phyloP scores from a whole-genome alignment of 441 rosid genomes.

The Bocquillonia castaneifolia region DNA sequence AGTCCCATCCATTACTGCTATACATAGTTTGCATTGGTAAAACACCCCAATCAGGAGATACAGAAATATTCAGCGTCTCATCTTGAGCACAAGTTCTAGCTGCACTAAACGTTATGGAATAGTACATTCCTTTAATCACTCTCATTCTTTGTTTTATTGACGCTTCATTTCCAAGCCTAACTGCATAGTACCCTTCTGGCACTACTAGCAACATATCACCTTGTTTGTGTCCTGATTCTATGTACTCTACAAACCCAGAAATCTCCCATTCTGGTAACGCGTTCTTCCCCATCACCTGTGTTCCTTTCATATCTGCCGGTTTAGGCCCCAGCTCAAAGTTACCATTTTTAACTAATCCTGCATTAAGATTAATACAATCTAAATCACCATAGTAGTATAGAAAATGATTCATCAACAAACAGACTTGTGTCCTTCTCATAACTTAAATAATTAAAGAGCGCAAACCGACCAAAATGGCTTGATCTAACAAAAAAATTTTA shows the following conservation, averaged over 20 bases:
- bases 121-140: slow-evolving; percentile 39
- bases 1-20: slow-evolving; percentile 81
- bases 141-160: slow-evolving; percentile 48
- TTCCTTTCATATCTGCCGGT: slow-evolving; percentile 50
- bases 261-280: slow-evolving; percentile 62
- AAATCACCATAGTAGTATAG: too few relatives aligned
- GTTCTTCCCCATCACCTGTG: slow-evolving; percentile 32
- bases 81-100: slow-evolving; percentile 79
- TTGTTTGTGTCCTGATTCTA: slow-evolving; percentile 74
- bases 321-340: slow-evolving; percentile 68
- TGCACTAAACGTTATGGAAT: slow-evolving; percentile 64
- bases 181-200: slow-evolving; percentile 61
- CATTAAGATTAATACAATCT: neutral
- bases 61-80: slow-evolving; percentile 57
- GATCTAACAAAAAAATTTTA: too few relatives aligned
- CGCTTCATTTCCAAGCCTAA: slow-evolving; percentile 72
- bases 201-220: slow-evolving; percentile 76
- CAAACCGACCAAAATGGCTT: neutral
- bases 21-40: slow-evolving; percentile 77
- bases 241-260: slow-evolving; percentile 75
- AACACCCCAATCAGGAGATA: slow-evolving; percentile 58
- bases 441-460: neutral
- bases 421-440: neutral
- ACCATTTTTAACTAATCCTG: slow-evolving; percentile 70
- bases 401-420: neutral